Percentiles rank a stretch among this genome's conserved stretches.
Conservation (phyloP, 768 basidiomycete species). For the Tricholoma furcatifolium region DNA sequence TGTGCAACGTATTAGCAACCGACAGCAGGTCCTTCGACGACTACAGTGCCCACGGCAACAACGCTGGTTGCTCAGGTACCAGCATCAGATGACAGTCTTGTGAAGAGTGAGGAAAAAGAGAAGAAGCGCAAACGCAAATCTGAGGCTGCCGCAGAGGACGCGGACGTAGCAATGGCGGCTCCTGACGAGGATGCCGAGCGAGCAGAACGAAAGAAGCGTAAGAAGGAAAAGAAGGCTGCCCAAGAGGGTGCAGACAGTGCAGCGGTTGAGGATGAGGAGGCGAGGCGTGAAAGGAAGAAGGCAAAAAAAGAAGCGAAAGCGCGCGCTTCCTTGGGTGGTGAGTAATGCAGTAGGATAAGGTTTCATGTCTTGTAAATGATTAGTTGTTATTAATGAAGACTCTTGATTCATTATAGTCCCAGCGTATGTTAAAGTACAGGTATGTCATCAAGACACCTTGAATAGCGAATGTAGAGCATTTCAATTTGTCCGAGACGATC, state of each 20-base stretch:
- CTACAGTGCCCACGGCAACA: slow-evolving; percentile 21
- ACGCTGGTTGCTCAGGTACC: slow-evolving; percentile 15
- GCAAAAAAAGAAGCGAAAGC: slow-evolving; percentile 71
- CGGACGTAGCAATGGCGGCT: slow-evolving; percentile 40
- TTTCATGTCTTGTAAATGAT: background rate
- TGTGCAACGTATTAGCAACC: slow-evolving; percentile 22
- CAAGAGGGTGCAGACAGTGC: slow-evolving; percentile 44
- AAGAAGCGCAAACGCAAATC: slow-evolving; percentile 88
- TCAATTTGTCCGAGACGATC: too few species aligned
- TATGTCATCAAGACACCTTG: slow-evolving; percentile 26
- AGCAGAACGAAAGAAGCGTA: slow-evolving; percentile 57
- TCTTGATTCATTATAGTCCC: slow-evolving; percentile 12
- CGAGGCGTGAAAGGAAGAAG: slow-evolving; percentile 59
- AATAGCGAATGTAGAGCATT: slow-evolving; percentile 21
- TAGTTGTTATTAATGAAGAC: background rate
- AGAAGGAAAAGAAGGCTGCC: slow-evolving; percentile 61
- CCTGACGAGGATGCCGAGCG: slow-evolving; percentile 46
- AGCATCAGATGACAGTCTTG: slow-evolving; percentile 27
- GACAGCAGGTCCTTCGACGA: slow-evolving; percentile 34
- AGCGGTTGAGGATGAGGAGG: slow-evolving; percentile 57
- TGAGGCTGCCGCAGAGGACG: slow-evolving; percentile 43
- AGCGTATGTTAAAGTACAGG: slow-evolving; percentile 15
- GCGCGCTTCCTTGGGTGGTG: slow-evolving; percentile 40
- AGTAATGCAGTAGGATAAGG: slow-evolving; percentile 15
- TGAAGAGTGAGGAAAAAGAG: slow-evolving; percentile 60